Evolutionary conservation across 768 basidiomycete species (phyloP).

Genomic region (Harrya chromipes): DNA sequence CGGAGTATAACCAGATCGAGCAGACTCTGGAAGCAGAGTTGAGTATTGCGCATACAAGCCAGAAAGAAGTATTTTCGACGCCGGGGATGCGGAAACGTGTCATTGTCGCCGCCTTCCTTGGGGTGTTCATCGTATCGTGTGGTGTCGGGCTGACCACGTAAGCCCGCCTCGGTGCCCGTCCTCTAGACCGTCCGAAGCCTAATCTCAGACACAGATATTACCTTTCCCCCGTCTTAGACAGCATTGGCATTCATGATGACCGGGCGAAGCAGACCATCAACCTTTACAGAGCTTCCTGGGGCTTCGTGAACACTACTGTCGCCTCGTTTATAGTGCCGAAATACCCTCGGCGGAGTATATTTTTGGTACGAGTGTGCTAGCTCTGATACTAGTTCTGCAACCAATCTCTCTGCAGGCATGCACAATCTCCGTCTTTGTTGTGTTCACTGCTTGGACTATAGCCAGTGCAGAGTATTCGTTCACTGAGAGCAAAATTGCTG

Average conservation of each 20-base stretch:
- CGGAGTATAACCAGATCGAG: constrained; percentile 55
- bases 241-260: constrained; percentile 7
- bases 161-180: background rate
- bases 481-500: background rate
- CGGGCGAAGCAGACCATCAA: constrained; percentile 3
- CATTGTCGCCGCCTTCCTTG: constrained; percentile 4
- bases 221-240: constrained; percentile 9
- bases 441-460: constrained; percentile 4
- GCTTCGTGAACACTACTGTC: background rate
- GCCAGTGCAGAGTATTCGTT: constrained; percentile 2
- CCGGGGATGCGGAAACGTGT: constrained; percentile 12
- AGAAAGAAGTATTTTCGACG: constrained; percentile 1
- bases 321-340: constrained; percentile 3
- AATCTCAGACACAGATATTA: background rate
- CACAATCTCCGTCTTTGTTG: constrained; percentile 7
- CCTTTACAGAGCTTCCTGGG: background rate
- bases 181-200: background rate
- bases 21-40: constrained; percentile 41
- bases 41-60: background rate
- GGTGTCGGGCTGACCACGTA: constrained; percentile 13
- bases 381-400: background rate
- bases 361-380: background rate
- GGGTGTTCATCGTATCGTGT: constrained; percentile 5
- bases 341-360: constrained; percentile 5
- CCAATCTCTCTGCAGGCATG: background rate